These are phyloP conservation scores for Neofusicoccum cordaticola DNA, from an alignment of 2,329 filamentous ascomycete genomes.

Conservation along the genomic window DNA sequence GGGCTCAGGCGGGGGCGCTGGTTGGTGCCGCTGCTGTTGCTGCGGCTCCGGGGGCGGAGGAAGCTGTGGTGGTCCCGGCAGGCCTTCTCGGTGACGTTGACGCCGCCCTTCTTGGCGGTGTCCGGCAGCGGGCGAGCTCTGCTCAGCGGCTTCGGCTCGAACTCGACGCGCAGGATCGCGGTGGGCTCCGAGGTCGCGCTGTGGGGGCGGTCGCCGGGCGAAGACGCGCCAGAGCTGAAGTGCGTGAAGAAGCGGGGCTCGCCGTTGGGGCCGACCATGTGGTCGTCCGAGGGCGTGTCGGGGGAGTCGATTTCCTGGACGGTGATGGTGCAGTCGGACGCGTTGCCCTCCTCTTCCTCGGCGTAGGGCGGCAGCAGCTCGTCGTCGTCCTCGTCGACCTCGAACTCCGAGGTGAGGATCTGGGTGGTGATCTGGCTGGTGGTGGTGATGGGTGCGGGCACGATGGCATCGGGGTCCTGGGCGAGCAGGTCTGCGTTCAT, in stretches of 20 bases:
- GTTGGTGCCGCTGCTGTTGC: not conserved
- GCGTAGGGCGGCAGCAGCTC: constrained; percentile 7
- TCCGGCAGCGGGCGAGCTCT: not conserved
- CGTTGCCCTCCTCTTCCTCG: constrained; percentile 14
- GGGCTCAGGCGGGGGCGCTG: not conserved
- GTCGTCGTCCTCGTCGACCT: not conserved
- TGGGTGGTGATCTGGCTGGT: not conserved
- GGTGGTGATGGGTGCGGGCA: constrained; percentile 1
- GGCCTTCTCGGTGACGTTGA: constrained; percentile 8
- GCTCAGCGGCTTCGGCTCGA: constrained; percentile 8
- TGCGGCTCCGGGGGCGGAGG: not conserved
- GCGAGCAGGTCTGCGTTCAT: constrained; percentile 9
- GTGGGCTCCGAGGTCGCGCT: not conserved
- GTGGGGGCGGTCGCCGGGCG: not conserved
- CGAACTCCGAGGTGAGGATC: not conserved
- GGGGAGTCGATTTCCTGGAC: constrained; percentile 13
- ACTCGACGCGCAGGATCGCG: not conserved
- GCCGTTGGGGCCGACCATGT: not conserved
- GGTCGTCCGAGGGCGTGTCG: constrained; percentile 14
- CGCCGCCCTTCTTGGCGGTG: not conserved
- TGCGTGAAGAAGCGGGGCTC: constrained; percentile 8
- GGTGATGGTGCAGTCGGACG: constrained; percentile 17
- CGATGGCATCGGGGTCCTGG: constrained; percentile 4
- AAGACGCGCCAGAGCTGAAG: not conserved
- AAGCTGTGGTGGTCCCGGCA: not conserved